Conservation (phyloP, 768 basidiomycete species). For the Panaeolus papilionaceus region DNA sequence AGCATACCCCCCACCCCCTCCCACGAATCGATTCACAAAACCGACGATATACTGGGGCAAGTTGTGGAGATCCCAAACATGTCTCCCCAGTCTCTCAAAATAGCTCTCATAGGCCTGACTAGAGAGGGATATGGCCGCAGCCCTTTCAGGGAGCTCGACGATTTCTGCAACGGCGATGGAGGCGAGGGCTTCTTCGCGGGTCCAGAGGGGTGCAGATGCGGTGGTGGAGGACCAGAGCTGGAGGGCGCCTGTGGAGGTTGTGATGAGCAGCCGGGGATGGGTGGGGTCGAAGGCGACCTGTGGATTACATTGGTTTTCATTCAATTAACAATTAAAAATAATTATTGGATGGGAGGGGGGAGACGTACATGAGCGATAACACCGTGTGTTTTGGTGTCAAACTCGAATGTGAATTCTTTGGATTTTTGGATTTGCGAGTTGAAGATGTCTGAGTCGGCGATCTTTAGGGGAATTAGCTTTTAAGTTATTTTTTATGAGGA, state of each 20-base stretch:
- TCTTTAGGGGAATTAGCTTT: neutral
- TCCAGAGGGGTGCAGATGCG: conserved; percentile 60
- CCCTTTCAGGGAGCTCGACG: conserved; percentile 76
- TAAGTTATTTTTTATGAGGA: neutral
- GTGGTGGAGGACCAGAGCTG: conserved; percentile 64
- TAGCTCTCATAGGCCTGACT: conserved; percentile 54
- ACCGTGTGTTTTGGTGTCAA: conserved; percentile 71
- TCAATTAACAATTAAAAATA: too few relatives aligned
- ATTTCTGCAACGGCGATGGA: conserved; percentile 68
- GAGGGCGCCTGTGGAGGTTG: conserved; percentile 78
- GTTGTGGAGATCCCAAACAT: conserved; percentile 48
- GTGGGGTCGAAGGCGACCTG: conserved; percentile 61
- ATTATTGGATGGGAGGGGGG: too few relatives aligned
- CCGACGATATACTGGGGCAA: neutral
- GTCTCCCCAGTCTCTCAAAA: conserved; percentile 55
- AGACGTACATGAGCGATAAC: conserved; percentile 71
- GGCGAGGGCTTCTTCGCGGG: conserved; percentile 81
- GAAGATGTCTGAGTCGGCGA: neutral
- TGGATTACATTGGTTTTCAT: too few relatives aligned
- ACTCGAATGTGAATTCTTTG: conserved; percentile 64
- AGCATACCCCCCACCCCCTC: neutral
- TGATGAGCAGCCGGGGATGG: conserved; percentile 57
- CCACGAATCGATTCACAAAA: neutral
- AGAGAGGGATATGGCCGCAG: conserved; percentile 19
- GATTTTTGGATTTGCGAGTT: conserved; percentile 30